Evolutionary conservation across 2,329 filamentous ascomycete genomes (phyloP), one percentile per base, ranked within the genome.

Genomic region (Ophiostoma fasciatum): DNA sequence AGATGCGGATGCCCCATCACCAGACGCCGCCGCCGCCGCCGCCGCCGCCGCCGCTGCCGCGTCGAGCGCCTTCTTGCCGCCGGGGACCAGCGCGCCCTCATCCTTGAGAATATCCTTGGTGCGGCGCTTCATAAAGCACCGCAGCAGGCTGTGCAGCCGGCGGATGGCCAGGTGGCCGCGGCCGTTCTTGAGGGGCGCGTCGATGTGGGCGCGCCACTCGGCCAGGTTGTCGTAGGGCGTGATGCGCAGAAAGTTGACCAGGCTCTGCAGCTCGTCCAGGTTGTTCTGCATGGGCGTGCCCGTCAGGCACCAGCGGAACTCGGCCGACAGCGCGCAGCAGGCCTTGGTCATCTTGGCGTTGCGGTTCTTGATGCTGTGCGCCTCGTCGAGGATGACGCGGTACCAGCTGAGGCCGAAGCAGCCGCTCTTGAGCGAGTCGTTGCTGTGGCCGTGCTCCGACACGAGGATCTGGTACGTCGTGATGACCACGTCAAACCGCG

Each of bases 261-360:
- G 62, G 46, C 84, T 93, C 52, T 98, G 90, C 35, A 98, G 63
- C 56, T 98, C 90, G 46, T 98, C 90, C 6, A 98, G 71, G 49
- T 94, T 96, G 59, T 98, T 98, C 53, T 98, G 90, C 78, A 98
- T 85, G 0, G 90, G 90, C 2, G 90, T 98, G 36, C 90, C 90
- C 1, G 87, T 94, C 42, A 98, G 61, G 51, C 90, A 96, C 90
- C 90, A 98, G 42, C 90, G 71, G 50, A 94, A 96, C 53, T 90
- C 80, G 15, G 83, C 78, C 21, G 78, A 67, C 22, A 98, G 60
- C 2, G 82, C 82, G 52, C 78, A 98, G 46, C 82, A 90, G 2
- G 90, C 87, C 54, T 94, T 85, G 2, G 88, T 94, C 28, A 83
- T 78, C 59, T 98, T 98, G 17, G 90, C 85, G 46, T 92, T 80